These are phyloP conservation scores for Microascus cirrosus DNA, from an alignment of 2,329 filamentous ascomycete species.

Conservation along the genomic window DNA sequence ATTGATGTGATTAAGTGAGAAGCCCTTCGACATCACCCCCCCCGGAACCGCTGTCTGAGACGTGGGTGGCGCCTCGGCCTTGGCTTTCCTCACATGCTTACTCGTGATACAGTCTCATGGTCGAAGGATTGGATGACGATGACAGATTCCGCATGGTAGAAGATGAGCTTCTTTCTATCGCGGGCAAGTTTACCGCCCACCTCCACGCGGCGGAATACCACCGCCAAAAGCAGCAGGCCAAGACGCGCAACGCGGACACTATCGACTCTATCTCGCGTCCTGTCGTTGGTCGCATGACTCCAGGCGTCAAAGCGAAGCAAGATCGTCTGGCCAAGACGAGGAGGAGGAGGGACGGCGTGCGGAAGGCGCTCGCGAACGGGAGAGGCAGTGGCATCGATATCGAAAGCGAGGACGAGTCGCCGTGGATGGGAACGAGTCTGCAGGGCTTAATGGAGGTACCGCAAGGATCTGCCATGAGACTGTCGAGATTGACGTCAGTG, in stretches of 20 bases:
- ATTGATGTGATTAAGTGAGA: conserved; percentile 6
- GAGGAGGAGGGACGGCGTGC: conserved; percentile 21
- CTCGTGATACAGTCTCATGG: conserved; percentile 43
- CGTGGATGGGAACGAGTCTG: conserved; percentile 21
- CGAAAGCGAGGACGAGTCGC: conserved; percentile 16
- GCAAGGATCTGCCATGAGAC: neutral
- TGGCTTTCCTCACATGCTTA: neutral
- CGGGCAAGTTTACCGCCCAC: conserved; percentile 60
- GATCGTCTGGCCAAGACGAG: conserved; percentile 18
- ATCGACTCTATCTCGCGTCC: conserved; percentile 41
- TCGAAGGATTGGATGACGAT: conserved; percentile 51
- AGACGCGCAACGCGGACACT: conserved; percentile 38
- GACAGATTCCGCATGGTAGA: conserved; percentile 75
- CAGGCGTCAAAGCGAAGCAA: conserved; percentile 21
- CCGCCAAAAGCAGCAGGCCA: conserved; percentile 48
- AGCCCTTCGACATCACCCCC: conserved; percentile 41
- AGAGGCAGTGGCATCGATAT: conserved; percentile 9
- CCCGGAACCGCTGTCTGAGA: conserved; percentile 33
- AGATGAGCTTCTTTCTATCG: conserved; percentile 61
- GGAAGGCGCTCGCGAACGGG: conserved; percentile 1
- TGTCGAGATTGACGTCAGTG: neutral
- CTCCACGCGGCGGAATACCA: conserved; percentile 70
- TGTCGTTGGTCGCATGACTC: conserved; percentile 28
- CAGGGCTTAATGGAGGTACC: conserved; percentile 24
- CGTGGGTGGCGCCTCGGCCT: conserved; percentile 17